These are phyloP conservation scores for Skeletonema tropicum DNA, from an alignment of 108 stramenopile species.

Conservation along the genomic window DNA sequence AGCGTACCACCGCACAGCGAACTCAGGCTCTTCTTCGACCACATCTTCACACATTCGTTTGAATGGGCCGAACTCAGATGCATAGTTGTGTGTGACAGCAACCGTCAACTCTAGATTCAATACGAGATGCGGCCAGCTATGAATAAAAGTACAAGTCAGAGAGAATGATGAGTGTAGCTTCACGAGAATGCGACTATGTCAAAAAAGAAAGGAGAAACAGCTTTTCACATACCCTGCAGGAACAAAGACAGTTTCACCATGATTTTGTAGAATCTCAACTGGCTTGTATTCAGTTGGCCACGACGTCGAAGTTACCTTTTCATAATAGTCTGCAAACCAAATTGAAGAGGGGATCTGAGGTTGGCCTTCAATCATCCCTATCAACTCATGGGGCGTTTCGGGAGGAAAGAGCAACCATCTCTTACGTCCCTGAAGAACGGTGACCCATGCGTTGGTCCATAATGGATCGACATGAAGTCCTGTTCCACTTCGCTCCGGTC, in stretches of 20 bases:
- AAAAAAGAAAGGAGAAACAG: not conserved
- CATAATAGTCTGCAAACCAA: conserved; percentile 72
- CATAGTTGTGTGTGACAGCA: conserved; percentile 90
- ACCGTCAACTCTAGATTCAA: conserved; percentile 80
- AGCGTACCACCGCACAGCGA: conserved; percentile 47
- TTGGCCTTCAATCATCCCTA: conserved; percentile 61
- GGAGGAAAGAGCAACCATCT: conserved; percentile 87
- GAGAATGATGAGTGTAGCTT: not conserved
- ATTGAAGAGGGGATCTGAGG: conserved; percentile 77
- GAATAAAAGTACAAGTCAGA: not conserved
- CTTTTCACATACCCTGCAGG: conserved; percentile 54
- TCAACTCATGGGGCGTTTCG: conserved; percentile 51
- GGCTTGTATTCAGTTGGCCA: conserved; percentile 58
- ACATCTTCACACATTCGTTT: conserved; percentile 53
- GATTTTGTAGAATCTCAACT: conserved; percentile 73
- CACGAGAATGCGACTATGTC: not conserved
- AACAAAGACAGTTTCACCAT: conserved; percentile 88
- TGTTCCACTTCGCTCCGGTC: conserved; percentile 80
- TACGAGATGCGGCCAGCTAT: conserved; percentile 80
- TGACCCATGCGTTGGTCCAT: conserved; percentile 87
- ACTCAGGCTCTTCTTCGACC: conserved; percentile 60
- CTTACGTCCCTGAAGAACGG: conserved; percentile 75
- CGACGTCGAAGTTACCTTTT: conserved; percentile 39
- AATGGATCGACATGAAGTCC: conserved; percentile 88
- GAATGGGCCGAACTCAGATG: conserved; percentile 73